Conservation (phyloP, 352 stramenopile genomes). For the Pythium sp. region DNA sequence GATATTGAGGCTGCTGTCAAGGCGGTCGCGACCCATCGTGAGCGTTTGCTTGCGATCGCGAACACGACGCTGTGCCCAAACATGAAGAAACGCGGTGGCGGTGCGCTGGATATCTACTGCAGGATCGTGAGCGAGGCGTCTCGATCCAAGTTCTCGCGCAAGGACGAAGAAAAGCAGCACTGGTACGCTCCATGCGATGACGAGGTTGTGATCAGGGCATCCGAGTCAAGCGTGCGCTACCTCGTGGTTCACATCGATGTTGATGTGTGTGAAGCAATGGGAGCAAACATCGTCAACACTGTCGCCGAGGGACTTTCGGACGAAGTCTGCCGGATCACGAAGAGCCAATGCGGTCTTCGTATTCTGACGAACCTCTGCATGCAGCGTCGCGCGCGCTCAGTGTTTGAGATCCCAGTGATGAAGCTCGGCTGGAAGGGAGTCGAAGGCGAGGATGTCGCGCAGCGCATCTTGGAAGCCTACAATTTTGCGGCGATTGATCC, state of each 20-base stretch:
- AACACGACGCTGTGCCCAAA: slow-evolving; percentile 80
- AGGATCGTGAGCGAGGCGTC: slow-evolving; percentile 62
- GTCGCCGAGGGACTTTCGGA: slow-evolving; percentile 77
- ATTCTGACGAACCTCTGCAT: slow-evolving; percentile 90
- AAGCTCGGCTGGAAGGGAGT: slow-evolving; percentile 84
- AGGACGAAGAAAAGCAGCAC: slow-evolving; percentile 18
- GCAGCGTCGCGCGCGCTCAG: slow-evolving; percentile 63
- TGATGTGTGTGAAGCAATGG: slow-evolving; percentile 88
- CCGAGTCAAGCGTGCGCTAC: slow-evolving; percentile 31
- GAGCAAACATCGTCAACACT: slow-evolving; percentile 88
- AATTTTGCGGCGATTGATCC: slow-evolving; percentile 83
- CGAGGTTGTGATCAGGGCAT: slow-evolving; percentile 50
- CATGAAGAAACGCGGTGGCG: slow-evolving; percentile 85
- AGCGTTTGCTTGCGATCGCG: slow-evolving; percentile 59
- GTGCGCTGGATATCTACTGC: slow-evolving; percentile 77
- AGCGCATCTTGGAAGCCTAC: slow-evolving; percentile 80
- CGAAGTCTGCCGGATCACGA: slow-evolving; percentile 66
- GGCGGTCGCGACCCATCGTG: slow-evolving; percentile 49
- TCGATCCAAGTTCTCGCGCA: slow-evolving; percentile 17
- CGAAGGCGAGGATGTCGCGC: slow-evolving; percentile 65
- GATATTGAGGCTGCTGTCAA: slow-evolving; percentile 54
- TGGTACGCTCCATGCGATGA: slow-evolving; percentile 68
- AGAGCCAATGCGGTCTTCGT: slow-evolving; percentile 64
- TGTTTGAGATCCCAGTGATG: slow-evolving; percentile 69
- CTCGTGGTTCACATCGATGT: slow-evolving; percentile 87